Evolutionary conservation across 768 basidiomycete genomes (phyloP).

Genomic region (Pulveroboletus sp.): DNA sequence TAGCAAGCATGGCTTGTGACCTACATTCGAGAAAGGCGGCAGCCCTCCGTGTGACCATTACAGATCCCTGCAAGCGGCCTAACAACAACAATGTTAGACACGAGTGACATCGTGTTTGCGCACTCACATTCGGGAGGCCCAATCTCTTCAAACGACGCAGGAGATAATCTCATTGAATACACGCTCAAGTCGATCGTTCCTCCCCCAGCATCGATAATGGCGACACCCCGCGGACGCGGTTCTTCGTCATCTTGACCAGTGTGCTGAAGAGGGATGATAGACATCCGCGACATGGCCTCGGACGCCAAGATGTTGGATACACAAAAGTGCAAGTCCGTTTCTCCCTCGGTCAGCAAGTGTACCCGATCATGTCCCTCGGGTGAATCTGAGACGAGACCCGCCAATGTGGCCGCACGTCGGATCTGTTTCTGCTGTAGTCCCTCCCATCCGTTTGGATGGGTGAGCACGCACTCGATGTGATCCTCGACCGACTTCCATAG

Average conservation of each 20-base stretch:
- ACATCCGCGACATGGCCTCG: slow-evolving; percentile 22
- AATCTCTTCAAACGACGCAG: slow-evolving; percentile 39
- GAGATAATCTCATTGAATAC: slow-evolving; percentile 38
- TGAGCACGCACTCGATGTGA: slow-evolving; percentile 49
- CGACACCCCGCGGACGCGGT: slow-evolving; percentile 33
- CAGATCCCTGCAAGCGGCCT: too few relatives aligned
- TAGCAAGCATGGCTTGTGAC: neutral
- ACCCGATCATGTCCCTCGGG: too few relatives aligned
- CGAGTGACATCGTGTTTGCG: neutral
- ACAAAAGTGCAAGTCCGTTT: too few relatives aligned
- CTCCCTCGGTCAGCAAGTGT: too few relatives aligned
- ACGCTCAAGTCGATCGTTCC: slow-evolving; percentile 43
- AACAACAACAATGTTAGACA: neutral
- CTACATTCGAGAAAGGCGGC: too few relatives aligned
- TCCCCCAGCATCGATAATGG: slow-evolving; percentile 55
- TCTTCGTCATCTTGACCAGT: too few relatives aligned
- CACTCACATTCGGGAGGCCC: slow-evolving; percentile 34
- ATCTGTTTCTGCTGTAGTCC: too few relatives aligned
- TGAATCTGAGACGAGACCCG: too few relatives aligned
- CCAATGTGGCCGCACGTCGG: too few relatives aligned
- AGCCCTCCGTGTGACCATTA: too few relatives aligned
- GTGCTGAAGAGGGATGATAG: slow-evolving; percentile 18
- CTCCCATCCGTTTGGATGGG: slow-evolving; percentile 63
- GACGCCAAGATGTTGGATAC: too few relatives aligned
- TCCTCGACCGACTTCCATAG: slow-evolving; percentile 46